phyloP scores from a whole-genome alignment of 768 basidiomycete species.

The Termitomyces bulborhizus region DNA sequence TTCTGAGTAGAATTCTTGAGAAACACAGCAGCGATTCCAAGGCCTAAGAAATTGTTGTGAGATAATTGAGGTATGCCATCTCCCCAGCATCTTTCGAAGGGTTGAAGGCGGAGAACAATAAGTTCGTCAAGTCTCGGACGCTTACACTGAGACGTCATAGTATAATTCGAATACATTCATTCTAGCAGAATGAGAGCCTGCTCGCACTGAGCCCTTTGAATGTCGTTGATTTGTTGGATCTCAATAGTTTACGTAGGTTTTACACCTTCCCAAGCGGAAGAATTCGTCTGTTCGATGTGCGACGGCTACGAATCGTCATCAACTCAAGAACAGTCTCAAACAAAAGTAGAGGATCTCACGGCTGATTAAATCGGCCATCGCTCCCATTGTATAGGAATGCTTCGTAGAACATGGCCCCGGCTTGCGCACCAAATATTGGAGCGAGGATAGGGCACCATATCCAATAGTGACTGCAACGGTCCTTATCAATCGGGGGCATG shows the following conservation, averaged over 20 bases:
- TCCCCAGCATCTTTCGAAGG: too few relatives aligned
- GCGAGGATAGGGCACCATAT: slow-evolving; percentile 62
- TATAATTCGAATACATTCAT: too few relatives aligned
- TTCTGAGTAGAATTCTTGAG: too few relatives aligned
- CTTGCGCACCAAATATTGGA: slow-evolving; percentile 54
- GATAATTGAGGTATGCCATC: too few relatives aligned
- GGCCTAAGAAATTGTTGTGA: too few relatives aligned
- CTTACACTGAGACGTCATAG: too few relatives aligned
- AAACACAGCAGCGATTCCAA: too few relatives aligned
- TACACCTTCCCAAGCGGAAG: neutral
- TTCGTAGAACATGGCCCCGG: slow-evolving; percentile 55
- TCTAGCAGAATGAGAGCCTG: neutral
- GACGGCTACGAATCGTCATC: neutral
- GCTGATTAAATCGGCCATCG: slow-evolving; percentile 44
- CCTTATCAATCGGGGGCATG: neutral
- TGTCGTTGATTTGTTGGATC: neutral
- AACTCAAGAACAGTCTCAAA: neutral
- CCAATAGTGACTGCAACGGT: slow-evolving; percentile 56
- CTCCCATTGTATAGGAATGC: slow-evolving; percentile 50
- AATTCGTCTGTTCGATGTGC: neutral
- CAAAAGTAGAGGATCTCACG: slow-evolving; percentile 26
- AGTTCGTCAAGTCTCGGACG: too few relatives aligned
- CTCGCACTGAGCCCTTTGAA: neutral
- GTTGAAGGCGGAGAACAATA: too few relatives aligned
- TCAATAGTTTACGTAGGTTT: neutral